Conservation (phyloP, 2,329 filamentous ascomycete species). For the Penicillium verrucosum region DNA sequence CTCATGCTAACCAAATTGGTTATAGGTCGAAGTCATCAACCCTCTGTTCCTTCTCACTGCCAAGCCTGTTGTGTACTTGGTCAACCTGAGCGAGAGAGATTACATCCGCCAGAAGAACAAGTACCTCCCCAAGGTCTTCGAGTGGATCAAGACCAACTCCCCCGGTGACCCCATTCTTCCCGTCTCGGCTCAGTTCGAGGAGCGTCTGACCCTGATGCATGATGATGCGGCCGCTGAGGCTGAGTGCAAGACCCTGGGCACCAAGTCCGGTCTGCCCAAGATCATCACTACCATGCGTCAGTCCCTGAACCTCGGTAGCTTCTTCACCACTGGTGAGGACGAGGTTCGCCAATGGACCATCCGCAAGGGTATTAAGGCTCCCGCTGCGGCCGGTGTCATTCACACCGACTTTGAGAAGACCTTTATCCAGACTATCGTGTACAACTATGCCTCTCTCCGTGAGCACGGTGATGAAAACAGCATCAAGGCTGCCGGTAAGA, state of each 20-base stretch:
- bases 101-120: slow-evolving; percentile 99
- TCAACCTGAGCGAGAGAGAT: slow-evolving; percentile 96
- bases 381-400: slow-evolving; percentile 94
- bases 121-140: slow-evolving; percentile 86
- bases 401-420: slow-evolving; percentile 99
- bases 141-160: slow-evolving; percentile 93
- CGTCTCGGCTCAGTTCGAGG: slow-evolving; percentile 88
- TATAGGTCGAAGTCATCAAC: slow-evolving; percentile 94
- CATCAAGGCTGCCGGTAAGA: slow-evolving; percentile 90
- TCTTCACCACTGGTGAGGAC: slow-evolving; percentile 95
- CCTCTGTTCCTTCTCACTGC: slow-evolving; percentile 90
- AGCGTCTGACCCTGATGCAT: slow-evolving; percentile 78
- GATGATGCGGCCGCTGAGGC: slow-evolving; percentile 72
- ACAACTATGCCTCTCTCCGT: slow-evolving; percentile 78
- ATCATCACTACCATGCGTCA: slow-evolving; percentile 91
- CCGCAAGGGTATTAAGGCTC: slow-evolving; percentile 93
- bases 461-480: slow-evolving; percentile 84
- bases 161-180: slow-evolving; percentile 86
- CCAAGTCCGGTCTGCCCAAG: slow-evolving; percentile 88
- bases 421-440: slow-evolving; percentile 94
- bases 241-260: slow-evolving; percentile 84
- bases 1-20: slow-evolving; percentile 22
- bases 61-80: slow-evolving; percentile 94
- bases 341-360: slow-evolving; percentile 99
- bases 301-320: slow-evolving; percentile 82